Base-by-base conservation (phyloP, 768 basidiomycete species). In the Postia placenta region DNA sequence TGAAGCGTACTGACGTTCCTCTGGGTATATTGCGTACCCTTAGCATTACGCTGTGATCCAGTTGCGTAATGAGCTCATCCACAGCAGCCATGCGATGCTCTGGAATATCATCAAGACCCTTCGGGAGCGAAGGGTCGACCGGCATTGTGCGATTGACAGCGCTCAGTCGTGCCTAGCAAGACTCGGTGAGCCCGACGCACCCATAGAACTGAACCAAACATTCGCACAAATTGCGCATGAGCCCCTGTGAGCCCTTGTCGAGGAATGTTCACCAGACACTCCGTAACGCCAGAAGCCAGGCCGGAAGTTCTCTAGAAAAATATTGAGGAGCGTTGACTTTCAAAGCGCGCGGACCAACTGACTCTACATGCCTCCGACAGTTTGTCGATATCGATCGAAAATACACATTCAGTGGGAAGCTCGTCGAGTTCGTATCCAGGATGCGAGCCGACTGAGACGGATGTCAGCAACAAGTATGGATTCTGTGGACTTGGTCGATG, bases 21-120 rank as follows among this genome's bases (percentile, higher is more conserved):
- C 36, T 46, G 1, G 91, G 89, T 26, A 95, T 86, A 61, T 87
- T 71, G 33, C 69, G 73, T 11, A 92, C 84, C 2, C 78, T 76
- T 27, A 83, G 68, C 65, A 71, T 73, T 2, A 93, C 86, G 51
- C 88, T 91, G 50, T 65, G 65, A 52, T 82, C 78, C 25, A 95
- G 63, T 19, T 77, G 73, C 22, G 61, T 56, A 41, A 83, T 73
- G 9, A 87, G 66, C 17, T 69, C 69, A 47, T 80, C 77, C 6
- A 79, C 74, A 1, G 78, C 60, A 4, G 62, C 43, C 1, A 42
- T 45, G 14, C 83, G 60, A 55, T 76, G 56, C 26, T 62, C 60
- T 2, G 81, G 80, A 20, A 81, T 68, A 11, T 56, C 35, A 36
- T 72, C 68, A 45, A 80, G 62, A 19, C 63, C 67, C 30, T 63